Evolutionary conservation across 805 yeast genomes (phyloP).

Genomic region (Wickerhamomyces mucosus): DNA sequence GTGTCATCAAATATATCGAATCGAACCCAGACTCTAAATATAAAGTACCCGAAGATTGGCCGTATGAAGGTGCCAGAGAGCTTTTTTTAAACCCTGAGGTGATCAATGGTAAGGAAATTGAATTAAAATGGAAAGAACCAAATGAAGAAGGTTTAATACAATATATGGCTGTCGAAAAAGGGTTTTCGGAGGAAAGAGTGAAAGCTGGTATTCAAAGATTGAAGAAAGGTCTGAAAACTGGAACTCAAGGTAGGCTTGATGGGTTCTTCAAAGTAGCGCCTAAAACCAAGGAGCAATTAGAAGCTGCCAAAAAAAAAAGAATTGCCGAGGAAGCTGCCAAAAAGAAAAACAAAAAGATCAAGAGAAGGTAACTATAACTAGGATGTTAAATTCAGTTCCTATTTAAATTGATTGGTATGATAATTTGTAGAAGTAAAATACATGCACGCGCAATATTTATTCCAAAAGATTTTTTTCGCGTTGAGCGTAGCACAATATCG

Average conservation of each 20-base stretch:
- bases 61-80: constrained; percentile 78
- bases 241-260: constrained; percentile 86
- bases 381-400: too few relatives aligned
- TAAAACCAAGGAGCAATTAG: constrained; percentile 37
- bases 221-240: constrained; percentile 72
- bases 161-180: constrained; percentile 78
- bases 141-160: constrained; percentile 75
- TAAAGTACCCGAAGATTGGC: constrained; percentile 92
- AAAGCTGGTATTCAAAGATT: constrained; percentile 79
- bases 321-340: constrained; percentile 20
- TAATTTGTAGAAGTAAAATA: too few relatives aligned
- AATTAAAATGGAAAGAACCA: constrained; percentile 83
- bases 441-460: too few relatives aligned
- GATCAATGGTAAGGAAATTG: constrained; percentile 45
- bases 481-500: too few relatives aligned
- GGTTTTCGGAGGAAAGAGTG: constrained; percentile 89
- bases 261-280: constrained; percentile 75
- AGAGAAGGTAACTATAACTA: constrained; percentile 11
- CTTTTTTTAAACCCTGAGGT: constrained; percentile 82
- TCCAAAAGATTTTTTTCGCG: too few relatives aligned
- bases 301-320: constrained; percentile 19
- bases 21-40: constrained; percentile 43
- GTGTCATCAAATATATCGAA: constrained; percentile 56
- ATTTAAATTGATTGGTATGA: too few relatives aligned
- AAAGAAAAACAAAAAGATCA: constrained; percentile 17